Percentiles rank a stretch among this genome's conserved stretches.
Conservation (phyloP, 1,139 yeast genomes). For the Suhomyces terraborum region DNA sequence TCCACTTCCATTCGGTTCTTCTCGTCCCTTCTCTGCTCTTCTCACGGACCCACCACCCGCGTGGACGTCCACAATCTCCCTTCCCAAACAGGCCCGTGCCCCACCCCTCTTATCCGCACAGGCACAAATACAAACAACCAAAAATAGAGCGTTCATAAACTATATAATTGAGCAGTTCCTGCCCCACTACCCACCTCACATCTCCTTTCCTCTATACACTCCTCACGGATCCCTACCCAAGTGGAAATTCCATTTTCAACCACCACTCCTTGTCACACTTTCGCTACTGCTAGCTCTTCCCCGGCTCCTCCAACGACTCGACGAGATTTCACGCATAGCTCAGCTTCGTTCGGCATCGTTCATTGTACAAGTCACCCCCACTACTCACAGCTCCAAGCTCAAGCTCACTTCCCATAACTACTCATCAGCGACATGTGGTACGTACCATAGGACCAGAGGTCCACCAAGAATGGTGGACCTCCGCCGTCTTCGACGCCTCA, state of each 20-base stretch:
- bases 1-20: neutral
- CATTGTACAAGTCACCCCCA: neutral
- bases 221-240: neutral
- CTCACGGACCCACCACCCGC: neutral
- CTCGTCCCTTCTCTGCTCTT: neutral
- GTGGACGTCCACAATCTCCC: slow-evolving; percentile 7
- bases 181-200: slow-evolving; percentile 1
- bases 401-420: no score
- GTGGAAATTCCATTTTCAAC: no score
- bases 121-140: slow-evolving; percentile 14
- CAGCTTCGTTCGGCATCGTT: neutral
- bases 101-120: slow-evolving; percentile 11
- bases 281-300: no score
- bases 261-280: slow-evolving; percentile 1
- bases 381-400: no score
- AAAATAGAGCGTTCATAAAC: slow-evolving; percentile 11
- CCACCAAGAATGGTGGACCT: neutral
- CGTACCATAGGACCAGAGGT: neutral
- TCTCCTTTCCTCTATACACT: slow-evolving; percentile 7
- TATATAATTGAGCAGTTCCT: slow-evolving; percentile 8
- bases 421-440: slow-evolving; percentile 11
- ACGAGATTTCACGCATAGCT: neutral
- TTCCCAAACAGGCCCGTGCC: slow-evolving; percentile 4
- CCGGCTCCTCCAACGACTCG: no score
- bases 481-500: neutral